These are phyloP conservation scores for Aspergillus felis DNA, from an alignment of 2,329 filamentous ascomycete species.

Conservation along the genomic window DNA sequence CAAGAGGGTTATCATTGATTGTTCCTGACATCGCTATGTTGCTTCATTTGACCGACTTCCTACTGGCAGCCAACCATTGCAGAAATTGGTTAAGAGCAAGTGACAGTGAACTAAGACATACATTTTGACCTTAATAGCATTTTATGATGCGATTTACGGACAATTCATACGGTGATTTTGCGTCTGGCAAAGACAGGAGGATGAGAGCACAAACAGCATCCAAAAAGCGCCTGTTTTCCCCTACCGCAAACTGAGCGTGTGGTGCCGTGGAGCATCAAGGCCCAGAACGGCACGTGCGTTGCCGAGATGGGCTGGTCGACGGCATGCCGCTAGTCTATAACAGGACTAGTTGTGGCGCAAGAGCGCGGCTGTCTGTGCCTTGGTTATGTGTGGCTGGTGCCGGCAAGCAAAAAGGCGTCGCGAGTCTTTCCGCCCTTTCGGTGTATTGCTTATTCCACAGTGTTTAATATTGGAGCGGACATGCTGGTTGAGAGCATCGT, in stretches of 20 bases:
- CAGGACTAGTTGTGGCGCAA: neutral
- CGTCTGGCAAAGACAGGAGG: neutral
- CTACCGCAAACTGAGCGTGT: neutral
- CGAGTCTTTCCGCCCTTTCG: constrained; percentile 4
- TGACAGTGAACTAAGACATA: neutral
- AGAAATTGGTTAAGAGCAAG: neutral
- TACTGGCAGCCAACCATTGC: neutral
- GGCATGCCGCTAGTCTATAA: neutral
- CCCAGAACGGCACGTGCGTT: neutral
- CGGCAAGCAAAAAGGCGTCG: constrained; percentile 1
- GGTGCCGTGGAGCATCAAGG: constrained; percentile 1
- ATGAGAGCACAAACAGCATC: neutral
- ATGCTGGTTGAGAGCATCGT: neutral
- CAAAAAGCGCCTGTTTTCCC: neutral
- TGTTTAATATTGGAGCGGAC: neutral
- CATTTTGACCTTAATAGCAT: neutral
- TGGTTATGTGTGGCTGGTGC: neutral
- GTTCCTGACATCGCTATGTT: neutral
- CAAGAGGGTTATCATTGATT: constrained; percentile 1
- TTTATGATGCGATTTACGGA: neutral
- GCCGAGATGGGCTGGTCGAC: neutral
- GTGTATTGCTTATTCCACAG: neutral
- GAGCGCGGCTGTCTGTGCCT: neutral
- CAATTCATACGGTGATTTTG: neutral
- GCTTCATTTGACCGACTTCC: neutral